Evolutionary conservation across 495 filamentous ascomycete species (phyloP), one percentile per base, ranked within the genome.

Genomic region (Hypoxylon trugodes): DNA sequence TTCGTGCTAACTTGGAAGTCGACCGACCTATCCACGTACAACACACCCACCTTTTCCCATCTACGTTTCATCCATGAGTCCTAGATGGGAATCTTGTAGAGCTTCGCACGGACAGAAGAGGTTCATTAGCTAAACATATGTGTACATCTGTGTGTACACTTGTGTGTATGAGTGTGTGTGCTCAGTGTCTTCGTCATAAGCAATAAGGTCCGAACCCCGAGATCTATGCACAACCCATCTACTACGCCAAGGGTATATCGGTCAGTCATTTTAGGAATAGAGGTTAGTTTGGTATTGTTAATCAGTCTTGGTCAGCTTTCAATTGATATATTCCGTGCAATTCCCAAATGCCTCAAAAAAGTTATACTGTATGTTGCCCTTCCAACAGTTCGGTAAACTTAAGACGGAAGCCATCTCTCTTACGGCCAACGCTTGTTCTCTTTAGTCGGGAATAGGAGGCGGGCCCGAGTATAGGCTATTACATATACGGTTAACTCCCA

Each of bases 321-420:
- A n/a, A n/a, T n/a, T 43, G 38, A 52, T 59, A 59, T 51, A 38
- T 18, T 37, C 26, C 46, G 57, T 51, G 45, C n/a, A 9, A 16
- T 61, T 37, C 41, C 52, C 64, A 58, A 67, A 58, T 62, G 47
- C 52, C 53, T 54, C 58, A 49, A 32, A 22, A 19, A 25, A 26
- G 55, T n/a, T n/a, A n/a, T n/a, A n/a, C n/a, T n/a, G n/a, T n/a
- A 12, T 46, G 35, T 53, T 65, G 33, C 38, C 35, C 55, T 25
- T 54, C 58, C 52, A 46, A 56, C 19, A 33, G 18, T 36, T 56
- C 62, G 62, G 62, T 60, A 66, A 51, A 45, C 55, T 46, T 54
- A 46, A 33, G 49, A 53, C 45, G 43, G 38, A 46, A 60, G 46
- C 25, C 32, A 19, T 66, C 40, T 53, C 50, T 51, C 24, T 67